Evolutionary conservation across 73 alveolate species (phyloP), one percentile per base, ranked within the genome.

Genomic region (Paramecium primaurelia): DNA sequence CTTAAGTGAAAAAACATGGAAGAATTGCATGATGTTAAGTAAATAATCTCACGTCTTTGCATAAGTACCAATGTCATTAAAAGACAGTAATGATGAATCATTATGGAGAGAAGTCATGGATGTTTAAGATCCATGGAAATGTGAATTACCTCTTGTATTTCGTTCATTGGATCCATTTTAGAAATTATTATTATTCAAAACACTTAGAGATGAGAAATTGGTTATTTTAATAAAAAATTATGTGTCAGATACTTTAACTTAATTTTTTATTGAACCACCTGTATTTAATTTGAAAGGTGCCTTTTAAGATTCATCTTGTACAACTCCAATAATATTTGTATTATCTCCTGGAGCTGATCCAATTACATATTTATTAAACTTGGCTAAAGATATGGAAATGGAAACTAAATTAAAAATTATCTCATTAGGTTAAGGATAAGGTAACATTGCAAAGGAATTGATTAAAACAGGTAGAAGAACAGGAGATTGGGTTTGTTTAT

Each of bases 341-440:
- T 93, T 99, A 92, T 64, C 93, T 16, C 96, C 99, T 36, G 99
- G 99, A 22, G 99, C 99, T 75, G 99, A 99, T 94, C 99, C 99
- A 12, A 99, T 98, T 26, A 96, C 99, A 49, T 98, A 98, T 86
- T 95, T 99, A 83, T 95, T 98, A 86, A 96, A 97, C 88, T 95
- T 98, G 45, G 99, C 99, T 3, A 96, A 96, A 84, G 96, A 95
- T 77, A 95, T 95, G 91, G 99, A 97, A 42, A 98, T 98, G 97
- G 98, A 97, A 59, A 96, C 83, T 77, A 93, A 97, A 77, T 92
- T 99, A 94, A 98, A 97, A 93, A 98, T 98, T 94, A 95, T 99
- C 51, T 98, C 99, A 8, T 94, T 99, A 59, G 99, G 99, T 49
- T 98, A 99, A 93, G 99, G 99, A 20, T 99, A 99, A 93, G 99